Conservation (phyloP, 176 grass and related monocot genomes). For the Ananas comosus region DNA sequence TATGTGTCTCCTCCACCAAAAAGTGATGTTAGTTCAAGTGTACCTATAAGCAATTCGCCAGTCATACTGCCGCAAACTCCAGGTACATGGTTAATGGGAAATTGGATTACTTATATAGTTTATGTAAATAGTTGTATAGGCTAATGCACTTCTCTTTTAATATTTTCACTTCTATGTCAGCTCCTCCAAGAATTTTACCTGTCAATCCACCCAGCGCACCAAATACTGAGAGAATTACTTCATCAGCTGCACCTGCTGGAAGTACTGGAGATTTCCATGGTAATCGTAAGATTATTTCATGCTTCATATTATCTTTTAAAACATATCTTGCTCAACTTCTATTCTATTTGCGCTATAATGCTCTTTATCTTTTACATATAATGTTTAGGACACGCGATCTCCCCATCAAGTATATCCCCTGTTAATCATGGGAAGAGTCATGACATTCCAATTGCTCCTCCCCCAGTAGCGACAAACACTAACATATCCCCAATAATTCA, state of each 20-base stretch:
- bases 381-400: constrained; percentile 37
- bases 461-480: constrained; percentile 33
- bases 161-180: constrained; percentile 12
- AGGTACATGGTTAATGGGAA: constrained; percentile 29
- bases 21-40: constrained; percentile 26
- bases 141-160: constrained; percentile 16
- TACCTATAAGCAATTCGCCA: constrained; percentile 42
- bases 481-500: constrained; percentile 30
- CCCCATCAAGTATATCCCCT: constrained; percentile 35
- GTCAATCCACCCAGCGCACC: constrained; percentile 35
- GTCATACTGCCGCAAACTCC: constrained; percentile 36
- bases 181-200: constrained; percentile 17
- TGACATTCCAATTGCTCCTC: constrained; percentile 31
- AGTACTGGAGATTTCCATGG: constrained; percentile 30
- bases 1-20: constrained; percentile 21
- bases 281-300: constrained; percentile 19
- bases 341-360: constrained; percentile 4
- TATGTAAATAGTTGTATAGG: constrained; percentile 10
- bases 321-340: background rate
- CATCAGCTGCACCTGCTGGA: constrained; percentile 35
- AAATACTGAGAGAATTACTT: constrained; percentile 28
- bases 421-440: constrained; percentile 17
- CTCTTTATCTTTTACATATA: constrained; percentile 13
- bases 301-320: constrained; percentile 2
- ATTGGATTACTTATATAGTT: background rate